phyloP scores from a whole-genome alignment of 257 asterid genomes.

The Ballota nigra region DNA sequence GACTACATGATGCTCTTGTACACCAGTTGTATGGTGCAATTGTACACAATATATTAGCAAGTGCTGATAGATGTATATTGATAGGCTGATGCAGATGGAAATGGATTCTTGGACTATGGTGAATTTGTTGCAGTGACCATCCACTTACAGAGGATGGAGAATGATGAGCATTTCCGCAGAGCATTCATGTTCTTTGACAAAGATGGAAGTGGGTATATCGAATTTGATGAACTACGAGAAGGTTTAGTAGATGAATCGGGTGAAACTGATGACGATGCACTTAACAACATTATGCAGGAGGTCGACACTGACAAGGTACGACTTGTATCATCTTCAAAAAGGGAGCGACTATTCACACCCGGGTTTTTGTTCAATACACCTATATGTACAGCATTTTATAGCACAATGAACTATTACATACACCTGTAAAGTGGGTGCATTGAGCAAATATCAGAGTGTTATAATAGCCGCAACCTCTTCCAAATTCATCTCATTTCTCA shows the following conservation, averaged over 20 bases:
- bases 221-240: constrained; percentile 75
- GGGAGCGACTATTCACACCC: too few species aligned
- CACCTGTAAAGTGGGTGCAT: too few species aligned
- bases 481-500: not conserved
- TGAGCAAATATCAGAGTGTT: too few species aligned
- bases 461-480: not conserved
- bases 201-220: constrained; percentile 85
- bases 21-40: not conserved
- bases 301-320: constrained; percentile 94
- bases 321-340: not conserved
- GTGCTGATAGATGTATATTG: constrained; percentile 14
- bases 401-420: too few species aligned
- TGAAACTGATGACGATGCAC: constrained; percentile 58
- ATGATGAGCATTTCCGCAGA: constrained; percentile 82
- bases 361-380: too few species aligned
- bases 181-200: constrained; percentile 91
- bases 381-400: too few species aligned
- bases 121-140: constrained; percentile 98
- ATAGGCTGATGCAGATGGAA: constrained; percentile 97
- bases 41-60: not conserved
- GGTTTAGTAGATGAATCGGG: constrained; percentile 84
- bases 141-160: constrained; percentile 93
- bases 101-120: constrained; percentile 90
- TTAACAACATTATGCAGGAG: constrained; percentile 80
- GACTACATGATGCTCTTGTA: constrained; percentile 7